Evolutionary conservation across 2,329 filamentous ascomycete species (phyloP), one percentile per base, ranked within the genome.

Genomic region (Verticillium isaacii): DNA sequence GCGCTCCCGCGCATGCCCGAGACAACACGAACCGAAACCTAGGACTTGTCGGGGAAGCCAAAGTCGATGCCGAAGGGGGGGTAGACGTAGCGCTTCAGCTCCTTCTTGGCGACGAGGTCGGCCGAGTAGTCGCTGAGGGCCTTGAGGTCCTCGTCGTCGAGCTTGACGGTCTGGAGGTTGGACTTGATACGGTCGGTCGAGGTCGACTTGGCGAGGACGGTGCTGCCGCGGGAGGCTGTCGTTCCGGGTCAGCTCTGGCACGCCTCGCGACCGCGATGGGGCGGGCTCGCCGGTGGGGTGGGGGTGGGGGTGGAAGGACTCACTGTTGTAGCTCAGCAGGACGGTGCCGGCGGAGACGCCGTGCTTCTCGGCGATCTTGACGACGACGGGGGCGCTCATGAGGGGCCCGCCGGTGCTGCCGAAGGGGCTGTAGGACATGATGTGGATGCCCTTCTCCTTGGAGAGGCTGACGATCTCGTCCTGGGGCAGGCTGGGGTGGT

Each of bases 141-240:
- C 73, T 83, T 80, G 69, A 89, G 70, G 66, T 93, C 90, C n/a
- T 82, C 81, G 7, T 75, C 79, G 68, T 88, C 85, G 56, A 90
- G 82, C 68, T 86, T 82, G 68, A 90, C 81, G 60, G 91, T 80
- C 66, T 88, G 83, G 72, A 84, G 78, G 76, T 93, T 93, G 69
- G 87, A 82, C 71, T 88, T 84, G 74, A 92, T 92, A 67, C 89
- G 83, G 57, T 82, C 80, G 15, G 84, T 82, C 7, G 83, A 90
- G 45, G 90, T 87, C 0, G 88, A 91, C 76, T 92, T 92, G 69
- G 90, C 84, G 32, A 93, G 81, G 19, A 92, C 90, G 7, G 88
- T 90, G 71, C 80, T 84, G 67, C 88, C 88, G 64, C 88, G 84
- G 60, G 86, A 83, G 56, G 91, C 89, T 90, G 6, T 25, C 55